Conservation (phyloP, 495 filamentous ascomycete genomes). For the Rhizodiscina lignyota region DNA sequence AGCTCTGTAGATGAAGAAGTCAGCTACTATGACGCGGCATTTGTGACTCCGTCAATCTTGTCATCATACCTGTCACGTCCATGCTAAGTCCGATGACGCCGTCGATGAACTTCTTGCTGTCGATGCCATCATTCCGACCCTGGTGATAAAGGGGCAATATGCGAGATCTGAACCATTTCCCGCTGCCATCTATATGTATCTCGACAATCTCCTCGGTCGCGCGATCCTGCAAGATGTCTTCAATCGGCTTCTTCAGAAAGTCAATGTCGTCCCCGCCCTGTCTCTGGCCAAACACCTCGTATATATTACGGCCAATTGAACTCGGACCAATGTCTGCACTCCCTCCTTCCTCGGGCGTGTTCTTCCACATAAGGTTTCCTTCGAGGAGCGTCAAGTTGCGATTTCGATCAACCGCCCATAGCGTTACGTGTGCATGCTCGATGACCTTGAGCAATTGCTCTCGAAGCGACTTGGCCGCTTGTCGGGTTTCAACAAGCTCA, state of each 20-base stretch:
- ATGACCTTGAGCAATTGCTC: constrained; percentile 52
- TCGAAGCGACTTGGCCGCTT: constrained; percentile 38
- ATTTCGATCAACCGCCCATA: constrained; percentile 46
- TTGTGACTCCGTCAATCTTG: too few relatives aligned
- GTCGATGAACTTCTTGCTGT: constrained; percentile 31
- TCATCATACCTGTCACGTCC: too few relatives aligned
- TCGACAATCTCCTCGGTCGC: constrained; percentile 32
- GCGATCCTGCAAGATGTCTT: constrained; percentile 38
- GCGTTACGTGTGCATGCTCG: constrained; percentile 45
- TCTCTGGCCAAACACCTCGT: constrained; percentile 33
- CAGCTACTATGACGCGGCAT: too few relatives aligned
- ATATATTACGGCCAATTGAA: constrained; percentile 43
- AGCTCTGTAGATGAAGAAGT: too few relatives aligned
- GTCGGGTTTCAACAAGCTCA: constrained; percentile 42
- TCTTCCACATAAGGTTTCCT: constrained; percentile 38
- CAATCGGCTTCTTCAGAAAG: constrained; percentile 33
- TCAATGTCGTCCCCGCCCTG: constrained; percentile 23
- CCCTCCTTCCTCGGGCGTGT: neutral
- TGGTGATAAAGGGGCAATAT: constrained; percentile 42
- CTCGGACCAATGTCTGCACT: constrained; percentile 4
- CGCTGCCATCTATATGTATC: constrained; percentile 29
- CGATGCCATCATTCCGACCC: constrained; percentile 23
- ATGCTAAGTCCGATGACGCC: constrained; percentile 53
- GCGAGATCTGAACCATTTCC: constrained; percentile 48
- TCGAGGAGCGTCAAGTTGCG: constrained; percentile 44